These are phyloP conservation scores for Ananas comosus DNA, from an alignment of 176 grass and related monocot genomes.

Conservation along the genomic window DNA sequence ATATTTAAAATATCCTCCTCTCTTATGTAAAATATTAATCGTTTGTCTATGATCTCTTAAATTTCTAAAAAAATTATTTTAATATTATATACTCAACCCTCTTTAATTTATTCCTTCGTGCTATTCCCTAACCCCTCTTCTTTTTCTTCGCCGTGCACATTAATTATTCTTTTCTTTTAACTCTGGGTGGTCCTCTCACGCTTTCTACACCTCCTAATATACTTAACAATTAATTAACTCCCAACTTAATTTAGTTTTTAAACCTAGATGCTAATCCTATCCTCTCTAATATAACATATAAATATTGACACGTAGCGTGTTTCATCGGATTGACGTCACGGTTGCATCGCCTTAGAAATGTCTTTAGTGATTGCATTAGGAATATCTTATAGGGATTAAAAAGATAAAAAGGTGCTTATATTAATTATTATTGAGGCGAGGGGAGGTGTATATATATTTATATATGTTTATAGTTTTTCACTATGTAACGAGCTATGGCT, in stretches of 20 bases:
- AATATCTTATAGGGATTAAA: too few relatives aligned
- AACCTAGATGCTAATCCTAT: slow-evolving; percentile 1
- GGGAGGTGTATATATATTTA: too few relatives aligned
- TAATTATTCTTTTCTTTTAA: neutral
- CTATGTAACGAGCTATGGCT: too few relatives aligned
- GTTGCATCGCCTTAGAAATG: neutral
- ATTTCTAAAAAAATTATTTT: too few relatives aligned
- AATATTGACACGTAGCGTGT: neutral
- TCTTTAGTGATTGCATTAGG: neutral
- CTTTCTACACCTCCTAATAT: neutral
- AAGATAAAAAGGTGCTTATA: too few relatives aligned
- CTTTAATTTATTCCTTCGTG: neutral
- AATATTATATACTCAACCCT: too few relatives aligned
- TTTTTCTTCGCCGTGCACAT: neutral
- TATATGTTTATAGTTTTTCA: too few relatives aligned
- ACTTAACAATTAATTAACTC: neutral
- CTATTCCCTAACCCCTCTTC: neutral
- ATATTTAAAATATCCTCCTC: too few relatives aligned
- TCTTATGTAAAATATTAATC: too few relatives aligned
- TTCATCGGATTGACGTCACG: neutral
- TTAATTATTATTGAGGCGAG: too few relatives aligned
- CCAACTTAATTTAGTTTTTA: neutral
- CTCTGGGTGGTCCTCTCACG: neutral
- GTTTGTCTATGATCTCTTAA: too few relatives aligned
- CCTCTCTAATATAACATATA: too few relatives aligned